phyloP scores from a whole-genome alignment of 306 rosid species.

The Medicago arabica region DNA sequence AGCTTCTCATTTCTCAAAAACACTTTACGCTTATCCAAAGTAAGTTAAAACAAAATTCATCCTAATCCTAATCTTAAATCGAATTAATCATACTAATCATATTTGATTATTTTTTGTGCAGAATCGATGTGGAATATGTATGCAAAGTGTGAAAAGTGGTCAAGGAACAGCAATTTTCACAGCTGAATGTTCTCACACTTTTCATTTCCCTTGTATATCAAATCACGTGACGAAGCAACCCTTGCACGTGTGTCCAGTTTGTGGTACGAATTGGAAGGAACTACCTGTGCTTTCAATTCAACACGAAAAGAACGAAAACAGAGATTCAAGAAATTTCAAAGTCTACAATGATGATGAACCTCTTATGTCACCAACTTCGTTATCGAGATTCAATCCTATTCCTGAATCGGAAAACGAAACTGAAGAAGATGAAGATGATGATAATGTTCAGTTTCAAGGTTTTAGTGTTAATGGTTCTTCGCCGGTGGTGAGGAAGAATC shows the following conservation, averaged over 20 bases:
- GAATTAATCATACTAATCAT: neutral
- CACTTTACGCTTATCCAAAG: slow-evolving; percentile 71
- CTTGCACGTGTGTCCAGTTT: slow-evolving; percentile 71
- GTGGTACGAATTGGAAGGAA: slow-evolving; percentile 81
- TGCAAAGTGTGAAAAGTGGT: slow-evolving; percentile 78
- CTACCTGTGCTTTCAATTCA: slow-evolving; percentile 66
- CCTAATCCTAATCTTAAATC: neutral
- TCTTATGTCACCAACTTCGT: slow-evolving; percentile 68
- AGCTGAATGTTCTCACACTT: slow-evolving; percentile 91
- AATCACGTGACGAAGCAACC: slow-evolving; percentile 67
- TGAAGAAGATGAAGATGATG: slow-evolving; percentile 42
- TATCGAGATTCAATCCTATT: slow-evolving; percentile 79
- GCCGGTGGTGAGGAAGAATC: slow-evolving; percentile 37
- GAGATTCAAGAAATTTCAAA: slow-evolving; percentile 55
- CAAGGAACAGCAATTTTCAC: slow-evolving; percentile 97
- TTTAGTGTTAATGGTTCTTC: slow-evolving; percentile 58
- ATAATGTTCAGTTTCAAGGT: slow-evolving; percentile 64
- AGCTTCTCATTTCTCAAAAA: slow-evolving; percentile 83
- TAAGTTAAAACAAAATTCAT: slow-evolving; percentile 27
- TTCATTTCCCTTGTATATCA: slow-evolving; percentile 88
- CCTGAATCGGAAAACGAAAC: slow-evolving; percentile 89
- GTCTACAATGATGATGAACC: slow-evolving; percentile 94
- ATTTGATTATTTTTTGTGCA: slow-evolving; percentile 42
- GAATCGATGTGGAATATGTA: slow-evolving; percentile 93
- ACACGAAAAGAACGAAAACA: slow-evolving; percentile 36